A percentile compares a stretch with the other conserved stretches of the same genome.
Evolutionary conservation across 2,329 filamentous ascomycete species (phyloP).

Genomic region (Curvularia spicifera): DNA sequence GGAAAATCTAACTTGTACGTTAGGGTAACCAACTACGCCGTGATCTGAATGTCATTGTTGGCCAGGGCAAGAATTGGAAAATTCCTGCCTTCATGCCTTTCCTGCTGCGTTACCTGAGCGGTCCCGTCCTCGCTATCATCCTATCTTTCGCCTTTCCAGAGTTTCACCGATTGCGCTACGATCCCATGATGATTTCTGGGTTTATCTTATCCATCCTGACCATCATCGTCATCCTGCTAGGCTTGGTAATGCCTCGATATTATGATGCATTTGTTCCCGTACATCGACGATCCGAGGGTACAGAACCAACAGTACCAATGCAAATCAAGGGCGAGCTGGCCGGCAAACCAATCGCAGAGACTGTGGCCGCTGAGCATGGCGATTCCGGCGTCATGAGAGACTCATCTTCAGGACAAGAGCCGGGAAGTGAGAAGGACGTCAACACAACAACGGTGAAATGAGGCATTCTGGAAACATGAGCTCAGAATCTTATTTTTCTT

Average conservation of each 20-base stretch:
- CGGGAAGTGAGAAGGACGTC: constrained; percentile 12
- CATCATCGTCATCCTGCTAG: constrained; percentile 56
- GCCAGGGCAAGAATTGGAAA: constrained; percentile 62
- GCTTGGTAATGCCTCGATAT: constrained; percentile 61
- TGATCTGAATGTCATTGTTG: constrained; percentile 63
- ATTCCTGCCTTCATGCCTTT: constrained; percentile 61
- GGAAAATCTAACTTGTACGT: not conserved
- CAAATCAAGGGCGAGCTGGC: constrained; percentile 37
- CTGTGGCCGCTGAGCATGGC: constrained; percentile 18
- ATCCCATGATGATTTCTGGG: constrained; percentile 47
- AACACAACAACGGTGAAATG: constrained; percentile 9
- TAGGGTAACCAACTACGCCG: constrained; percentile 55
- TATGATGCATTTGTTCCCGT: constrained; percentile 61
- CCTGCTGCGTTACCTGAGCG: constrained; percentile 48
- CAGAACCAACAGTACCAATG: constrained; percentile 40
- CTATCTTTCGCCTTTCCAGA: constrained; percentile 46
- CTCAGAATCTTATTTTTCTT: not conserved
- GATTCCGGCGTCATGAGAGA: constrained; percentile 6
- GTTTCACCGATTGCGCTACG: constrained; percentile 40
- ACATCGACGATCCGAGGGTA: constrained; percentile 56
- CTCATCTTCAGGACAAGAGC: constrained; percentile 11
- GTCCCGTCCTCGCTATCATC: constrained; percentile 44
- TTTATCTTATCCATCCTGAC: constrained; percentile 43
- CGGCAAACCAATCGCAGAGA: constrained; percentile 24
- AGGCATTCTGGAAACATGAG: not conserved